Base-by-base conservation (phyloP, 2,329 filamentous ascomycete species). In the Aspergillus viridinutans region DNA sequence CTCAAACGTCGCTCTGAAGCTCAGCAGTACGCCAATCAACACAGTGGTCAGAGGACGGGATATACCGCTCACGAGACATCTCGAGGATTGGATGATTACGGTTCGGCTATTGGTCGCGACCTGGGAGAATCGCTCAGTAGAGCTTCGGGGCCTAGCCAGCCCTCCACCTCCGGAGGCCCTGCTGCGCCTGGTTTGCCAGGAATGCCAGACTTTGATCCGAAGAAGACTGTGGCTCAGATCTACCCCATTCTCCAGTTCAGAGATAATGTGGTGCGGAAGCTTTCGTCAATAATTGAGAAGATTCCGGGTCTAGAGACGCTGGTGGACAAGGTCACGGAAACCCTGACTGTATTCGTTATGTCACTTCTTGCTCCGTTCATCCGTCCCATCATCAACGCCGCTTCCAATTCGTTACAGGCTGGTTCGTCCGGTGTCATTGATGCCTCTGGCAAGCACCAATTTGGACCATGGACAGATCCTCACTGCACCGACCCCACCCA, bases 221-320 rank as follows among this genome's bases (percentile, higher is more conserved):
- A 90, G 64, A 87, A 90, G 73, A 88, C 87, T 0, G 83, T 88
- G 14, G 80, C 82, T 42, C 86, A 95, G 75, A 97, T 99, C 63
- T 97, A 97, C 68, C 94, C 94, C 0, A 96, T 99, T 58, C 83
- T 99, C 0, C 84, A 90, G 58, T 99, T 97, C 80, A 85, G 93
- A 58, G 94, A 99, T 78, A 94, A 89, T 68, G 92, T 99, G 54
- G 92, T 97, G 52, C 90, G 90, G 64, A 84, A 87, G 43, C 92
- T 99, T 73, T 91, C 86, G 68, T 84, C 85, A 42, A 88, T 92
- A 53, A 91, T 97, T 63, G 86, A 92, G 66, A 97, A 95, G 78
- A 89, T 99, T 42, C 94, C 94, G 0, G 93, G 93, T 0, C 81
- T 99, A 3, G 91, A 96, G 75, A 78, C 87, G 59, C 80, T 97